Conservation (phyloP, 208 protist species). For the Trypanosoma brucei region DNA sequence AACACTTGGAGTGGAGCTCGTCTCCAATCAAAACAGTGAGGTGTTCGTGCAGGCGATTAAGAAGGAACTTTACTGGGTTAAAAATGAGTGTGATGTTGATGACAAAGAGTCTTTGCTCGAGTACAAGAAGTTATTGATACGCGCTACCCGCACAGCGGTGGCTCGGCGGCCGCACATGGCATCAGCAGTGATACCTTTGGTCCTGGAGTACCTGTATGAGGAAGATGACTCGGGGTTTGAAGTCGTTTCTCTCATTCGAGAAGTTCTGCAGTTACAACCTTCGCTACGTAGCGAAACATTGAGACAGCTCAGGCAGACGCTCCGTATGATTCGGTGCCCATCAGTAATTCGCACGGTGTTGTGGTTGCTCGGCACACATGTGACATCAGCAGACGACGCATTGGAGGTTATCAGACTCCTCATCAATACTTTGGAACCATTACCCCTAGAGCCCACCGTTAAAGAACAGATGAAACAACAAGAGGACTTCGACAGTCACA, state of each 20-base stretch:
- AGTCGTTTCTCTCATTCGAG: slow-evolving; percentile 93
- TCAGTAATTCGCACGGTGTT: slow-evolving; percentile 75
- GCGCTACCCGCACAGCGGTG: slow-evolving; percentile 89
- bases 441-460: slow-evolving; percentile 55
- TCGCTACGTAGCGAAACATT: slow-evolving; percentile 69
- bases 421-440: slow-evolving; percentile 36
- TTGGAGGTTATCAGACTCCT: slow-evolving; percentile 36
- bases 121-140: slow-evolving; percentile 91
- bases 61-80: slow-evolving; percentile 88
- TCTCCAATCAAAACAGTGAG: slow-evolving; percentile 91
- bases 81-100: slow-evolving; percentile 32
- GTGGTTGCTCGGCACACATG: slow-evolving; percentile 94
- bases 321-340: slow-evolving; percentile 59
- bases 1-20: slow-evolving; percentile 89
- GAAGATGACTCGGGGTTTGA: slow-evolving; percentile 62
- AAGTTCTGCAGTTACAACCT: slow-evolving; percentile 90
- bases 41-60: slow-evolving; percentile 92
- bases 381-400: slow-evolving; percentile 57
- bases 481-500: background rate
- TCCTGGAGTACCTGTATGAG: slow-evolving; percentile 95
- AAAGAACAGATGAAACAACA: background rate
- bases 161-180: slow-evolving; percentile 88
- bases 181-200: slow-evolving; percentile 70
- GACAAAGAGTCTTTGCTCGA: slow-evolving; percentile 37
- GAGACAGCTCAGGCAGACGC: slow-evolving; percentile 46